Evolutionary conservation across 176 grass and related monocot genomes (phyloP).

Genomic region (Carex pumila): DNA sequence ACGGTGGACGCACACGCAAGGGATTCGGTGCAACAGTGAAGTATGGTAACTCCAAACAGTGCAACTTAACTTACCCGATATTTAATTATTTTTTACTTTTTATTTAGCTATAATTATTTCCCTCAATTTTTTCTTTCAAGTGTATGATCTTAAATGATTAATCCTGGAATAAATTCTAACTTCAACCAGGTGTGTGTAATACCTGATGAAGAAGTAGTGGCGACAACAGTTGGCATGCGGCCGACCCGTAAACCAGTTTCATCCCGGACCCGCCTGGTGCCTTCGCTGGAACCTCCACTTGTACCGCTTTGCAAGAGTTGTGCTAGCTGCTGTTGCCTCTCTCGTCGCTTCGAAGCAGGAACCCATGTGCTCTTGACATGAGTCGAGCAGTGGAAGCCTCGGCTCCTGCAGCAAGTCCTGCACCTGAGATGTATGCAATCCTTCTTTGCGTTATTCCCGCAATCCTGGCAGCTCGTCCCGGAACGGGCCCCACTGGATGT

Average conservation of each 20-base stretch:
- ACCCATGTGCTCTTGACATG: conserved; percentile 97
- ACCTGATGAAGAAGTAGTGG: conserved; percentile 78
- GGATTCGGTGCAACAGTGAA: conserved; percentile 29
- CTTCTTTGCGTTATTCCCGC: conserved; percentile 97
- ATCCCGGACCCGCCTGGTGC: not conserved
- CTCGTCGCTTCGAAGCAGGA: conserved; percentile 74
- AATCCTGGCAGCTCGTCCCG: conserved; percentile 89
- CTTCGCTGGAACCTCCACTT: conserved; percentile 24
- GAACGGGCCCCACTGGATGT: conserved; percentile 36
- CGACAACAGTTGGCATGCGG: conserved; percentile 32
- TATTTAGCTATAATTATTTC: not conserved
- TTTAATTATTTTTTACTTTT: not conserved
- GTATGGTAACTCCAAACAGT: conserved; percentile 24
- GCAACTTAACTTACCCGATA: not conserved
- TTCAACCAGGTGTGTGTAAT: conserved; percentile 5
- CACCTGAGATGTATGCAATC: conserved; percentile 79
- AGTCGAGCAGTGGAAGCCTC: conserved; percentile 72
- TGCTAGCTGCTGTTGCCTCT: conserved; percentile 77
- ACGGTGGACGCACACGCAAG: conserved; percentile 20
- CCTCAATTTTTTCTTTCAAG: not conserved
- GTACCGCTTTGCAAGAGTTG: conserved; percentile 52
- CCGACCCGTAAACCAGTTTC: conserved; percentile 27
- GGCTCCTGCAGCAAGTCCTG: conserved; percentile 93
- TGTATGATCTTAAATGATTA: not conserved
- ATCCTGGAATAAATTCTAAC: not conserved